phyloP scores from a whole-genome alignment of 2,329 filamentous ascomycete genomes.

The Venturia effusa region DNA sequence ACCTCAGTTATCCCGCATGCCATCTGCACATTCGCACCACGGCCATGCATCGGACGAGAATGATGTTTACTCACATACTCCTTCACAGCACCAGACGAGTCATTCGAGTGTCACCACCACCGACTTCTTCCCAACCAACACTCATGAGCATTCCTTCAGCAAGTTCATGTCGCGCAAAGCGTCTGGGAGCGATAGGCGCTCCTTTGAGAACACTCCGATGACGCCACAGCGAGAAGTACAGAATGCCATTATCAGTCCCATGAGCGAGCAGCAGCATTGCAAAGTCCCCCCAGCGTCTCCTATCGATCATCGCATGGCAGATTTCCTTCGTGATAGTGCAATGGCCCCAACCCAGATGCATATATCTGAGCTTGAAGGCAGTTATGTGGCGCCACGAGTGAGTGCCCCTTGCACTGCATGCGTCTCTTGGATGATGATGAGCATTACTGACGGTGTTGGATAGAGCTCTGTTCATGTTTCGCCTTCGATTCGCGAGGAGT shows the following conservation, averaged over 20 bases:
- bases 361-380: slow-evolving; percentile 1
- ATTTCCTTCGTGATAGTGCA: slow-evolving; percentile 8
- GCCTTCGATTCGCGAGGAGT: slow-evolving; percentile 3
- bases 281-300: not conserved
- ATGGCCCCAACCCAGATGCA: not conserved
- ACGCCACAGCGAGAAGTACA: slow-evolving; percentile 2
- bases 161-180: slow-evolving; percentile 14
- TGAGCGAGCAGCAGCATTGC: slow-evolving; percentile 5
- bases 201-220: slow-evolving; percentile 1
- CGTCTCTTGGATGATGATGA: not conserved
- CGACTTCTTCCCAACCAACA: slow-evolving; percentile 31
- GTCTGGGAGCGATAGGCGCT: slow-evolving; percentile 5
- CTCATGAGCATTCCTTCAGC: slow-evolving; percentile 25
- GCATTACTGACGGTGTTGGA: not conserved
- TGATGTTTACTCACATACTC: slow-evolving; percentile 13
- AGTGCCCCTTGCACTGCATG: not conserved
- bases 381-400: not conserved
- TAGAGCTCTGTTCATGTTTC: slow-evolving; percentile 1
- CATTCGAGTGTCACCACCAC: slow-evolving; percentile 29
- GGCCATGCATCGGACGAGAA: not conserved
- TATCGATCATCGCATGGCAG: not conserved
- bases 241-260: slow-evolving; percentile 6
- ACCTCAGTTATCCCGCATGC: not conserved
- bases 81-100: slow-evolving; percentile 24
- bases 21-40: not conserved